phyloP scores from a whole-genome alignment of 2,329 filamentous ascomycete genomes.

The Aspergillus novofumigatus region DNA sequence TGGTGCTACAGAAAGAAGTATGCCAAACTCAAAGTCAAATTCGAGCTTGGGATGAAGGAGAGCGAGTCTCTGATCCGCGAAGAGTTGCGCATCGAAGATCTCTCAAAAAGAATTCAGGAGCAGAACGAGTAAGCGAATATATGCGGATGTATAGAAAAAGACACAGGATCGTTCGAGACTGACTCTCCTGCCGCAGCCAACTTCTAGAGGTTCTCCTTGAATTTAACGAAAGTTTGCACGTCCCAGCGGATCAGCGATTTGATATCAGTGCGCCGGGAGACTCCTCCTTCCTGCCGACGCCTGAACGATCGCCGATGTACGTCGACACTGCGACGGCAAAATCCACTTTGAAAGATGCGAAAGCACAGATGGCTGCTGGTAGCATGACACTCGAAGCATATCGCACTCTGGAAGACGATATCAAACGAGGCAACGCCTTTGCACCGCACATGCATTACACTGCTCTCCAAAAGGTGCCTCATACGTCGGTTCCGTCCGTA shows the following conservation, averaged over 20 bases:
- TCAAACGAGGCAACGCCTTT: slow-evolving; percentile 38
- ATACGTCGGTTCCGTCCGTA: slow-evolving; percentile 18
- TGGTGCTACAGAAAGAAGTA: slow-evolving; percentile 72
- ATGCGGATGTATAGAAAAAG: neutral
- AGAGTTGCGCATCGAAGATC: slow-evolving; percentile 75
- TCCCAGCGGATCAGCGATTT: slow-evolving; percentile 70
- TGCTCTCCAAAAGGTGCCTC: slow-evolving; percentile 29
- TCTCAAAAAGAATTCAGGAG: slow-evolving; percentile 77
- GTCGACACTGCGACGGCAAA: slow-evolving; percentile 31
- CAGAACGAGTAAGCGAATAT: slow-evolving; percentile 75
- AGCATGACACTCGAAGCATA: slow-evolving; percentile 34
- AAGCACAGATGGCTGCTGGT: slow-evolving; percentile 33
- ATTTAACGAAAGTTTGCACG: slow-evolving; percentile 77
- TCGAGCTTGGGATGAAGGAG: slow-evolving; percentile 75
- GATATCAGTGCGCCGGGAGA: slow-evolving; percentile 54
- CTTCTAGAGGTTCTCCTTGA: slow-evolving; percentile 84
- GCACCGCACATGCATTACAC: slow-evolving; percentile 32
- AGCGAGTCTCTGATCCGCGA: slow-evolving; percentile 61
- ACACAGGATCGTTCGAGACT: slow-evolving; percentile 2
- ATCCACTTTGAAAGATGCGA: slow-evolving; percentile 37
- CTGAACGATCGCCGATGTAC: slow-evolving; percentile 35
- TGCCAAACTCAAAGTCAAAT: slow-evolving; percentile 75
- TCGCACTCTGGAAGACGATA: slow-evolving; percentile 34
- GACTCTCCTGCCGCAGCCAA: slow-evolving; percentile 55
- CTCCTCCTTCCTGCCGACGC: slow-evolving; percentile 46